Conservation (phyloP, 202 grass and related monocot genomes). For the Digitaria exilis region DNA sequence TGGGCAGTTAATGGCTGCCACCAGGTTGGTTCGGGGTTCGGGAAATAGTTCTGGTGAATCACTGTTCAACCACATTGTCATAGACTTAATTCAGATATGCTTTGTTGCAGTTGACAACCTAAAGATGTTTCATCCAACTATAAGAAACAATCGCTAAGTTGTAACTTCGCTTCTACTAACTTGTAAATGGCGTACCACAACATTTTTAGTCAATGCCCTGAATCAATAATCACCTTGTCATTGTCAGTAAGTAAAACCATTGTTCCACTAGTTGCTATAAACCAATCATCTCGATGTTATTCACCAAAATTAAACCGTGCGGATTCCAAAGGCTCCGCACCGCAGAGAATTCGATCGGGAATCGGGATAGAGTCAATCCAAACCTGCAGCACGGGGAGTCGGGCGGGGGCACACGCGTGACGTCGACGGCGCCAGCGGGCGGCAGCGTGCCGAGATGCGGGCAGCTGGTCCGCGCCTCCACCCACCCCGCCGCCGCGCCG, state of each 20-base stretch:
- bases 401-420: slow-evolving; percentile 61
- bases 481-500: slow-evolving; percentile 66
- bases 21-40: neutral
- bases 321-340: neutral
- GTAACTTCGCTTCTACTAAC: too few relatives aligned
- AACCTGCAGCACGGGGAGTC: slow-evolving; percentile 80
- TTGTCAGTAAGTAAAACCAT: neutral
- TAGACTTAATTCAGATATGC: neutral
- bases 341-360: neutral
- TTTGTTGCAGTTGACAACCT: neutral
- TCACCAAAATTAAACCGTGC: neutral
- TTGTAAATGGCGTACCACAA: neutral
- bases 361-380: neutral
- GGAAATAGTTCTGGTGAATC: neutral
- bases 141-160: neutral
- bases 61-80: too few relatives aligned
- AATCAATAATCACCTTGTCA: neutral
- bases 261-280: too few relatives aligned
- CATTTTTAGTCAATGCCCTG: neutral
- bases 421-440: slow-evolving; percentile 40
- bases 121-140: neutral
- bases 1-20: neutral
- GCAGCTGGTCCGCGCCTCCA: slow-evolving; percentile 81
- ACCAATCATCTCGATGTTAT: too few relatives aligned
- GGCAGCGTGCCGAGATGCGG: slow-evolving; percentile 61